These are phyloP conservation scores for Phyllostachys edulis DNA, from an alignment of 176 grass and related monocot genomes.

Conservation along the genomic window DNA sequence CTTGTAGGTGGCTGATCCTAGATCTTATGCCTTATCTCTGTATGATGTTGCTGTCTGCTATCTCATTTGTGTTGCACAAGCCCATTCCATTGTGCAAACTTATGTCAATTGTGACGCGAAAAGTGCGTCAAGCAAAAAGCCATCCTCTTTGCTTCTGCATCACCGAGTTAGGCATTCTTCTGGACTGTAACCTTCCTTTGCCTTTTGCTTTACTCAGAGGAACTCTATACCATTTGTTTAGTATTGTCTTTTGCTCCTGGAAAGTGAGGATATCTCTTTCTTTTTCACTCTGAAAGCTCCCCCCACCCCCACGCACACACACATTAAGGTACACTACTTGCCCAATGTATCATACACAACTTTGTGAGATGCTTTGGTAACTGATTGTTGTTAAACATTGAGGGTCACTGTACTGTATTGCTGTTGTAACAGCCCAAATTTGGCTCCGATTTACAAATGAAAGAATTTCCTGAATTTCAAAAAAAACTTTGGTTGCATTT, in stretches of 20 bases:
- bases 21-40: not conserved
- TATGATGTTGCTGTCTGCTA: conserved; percentile 5
- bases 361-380: conserved; percentile 30
- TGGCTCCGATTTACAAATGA: too few relatives aligned
- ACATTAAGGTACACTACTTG: conserved; percentile 6
- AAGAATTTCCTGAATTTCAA: too few relatives aligned
- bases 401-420: not conserved
- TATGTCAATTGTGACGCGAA: conserved; percentile 24
- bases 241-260: conserved; percentile 17
- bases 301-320: not conserved
- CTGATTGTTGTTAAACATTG: conserved; percentile 26
- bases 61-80: conserved; percentile 13
- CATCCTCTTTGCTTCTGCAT: conserved; percentile 14
- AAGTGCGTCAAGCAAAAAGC: conserved; percentile 23
- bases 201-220: conserved; percentile 48
- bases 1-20: too few relatives aligned
- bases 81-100: not conserved
- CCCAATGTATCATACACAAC: not conserved
- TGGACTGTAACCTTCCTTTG: conserved; percentile 19
- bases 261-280: conserved; percentile 6
- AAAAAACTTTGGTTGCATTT: too few relatives aligned
- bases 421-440: not conserved
- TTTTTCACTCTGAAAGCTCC: conserved; percentile 37
- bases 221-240: conserved; percentile 26
- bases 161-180: not conserved